Base-by-base conservation (phyloP, 805 yeast genomes). In the Hanseniaspora meyeri region DNA sequence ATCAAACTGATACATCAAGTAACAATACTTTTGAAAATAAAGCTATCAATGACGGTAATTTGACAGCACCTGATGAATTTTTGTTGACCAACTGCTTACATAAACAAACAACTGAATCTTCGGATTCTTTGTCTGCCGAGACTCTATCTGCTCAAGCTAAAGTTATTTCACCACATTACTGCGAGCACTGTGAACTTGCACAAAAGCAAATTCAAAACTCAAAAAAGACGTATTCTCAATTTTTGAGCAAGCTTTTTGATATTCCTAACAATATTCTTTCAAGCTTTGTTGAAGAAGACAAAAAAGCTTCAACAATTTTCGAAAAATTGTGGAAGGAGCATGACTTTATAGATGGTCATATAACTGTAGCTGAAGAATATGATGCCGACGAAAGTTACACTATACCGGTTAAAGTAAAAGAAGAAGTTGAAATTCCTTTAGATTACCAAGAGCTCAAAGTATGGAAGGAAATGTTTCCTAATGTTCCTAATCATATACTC, bases 401-500 rank as follows among this genome's bases (percentile, higher is more conserved):
- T 6, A 19, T 17, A 9, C 32, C 29, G 3, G 24, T 32, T 17
- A 17, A 16, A 4, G 31, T 29, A 5, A 19, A 16, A 14, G 47
- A 53, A 46, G 51, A 46, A 20, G 29, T 39, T 20, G 57, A 53
- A 32, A 19, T 53, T 5, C 32, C 39, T 31, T 20, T 53, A 20
- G 46, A 47, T n/a, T n/a, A 31, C 17, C 16, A 45, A 8, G 51
- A 53, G 19, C 14, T 53, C 4, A 36, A n/a, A 16, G 32, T 37
- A 2, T 53, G 50, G 51, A 53, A 53, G 32, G 51, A 45, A 16
- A 31, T 39, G 14, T 53, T 46, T n/a, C 51, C 50, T 16, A 27
- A 39, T 14, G 20, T 53, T 19, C 36, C 57, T 39, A 45, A 46
- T 20, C 14, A 19, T 12, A 7, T n/a, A 14, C 7, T 53, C 3